Evolutionary conservation across 2,329 filamentous ascomycete species (phyloP), one percentile per base, ranked within the genome.

Genomic region (Nectriaceae sp.): DNA sequence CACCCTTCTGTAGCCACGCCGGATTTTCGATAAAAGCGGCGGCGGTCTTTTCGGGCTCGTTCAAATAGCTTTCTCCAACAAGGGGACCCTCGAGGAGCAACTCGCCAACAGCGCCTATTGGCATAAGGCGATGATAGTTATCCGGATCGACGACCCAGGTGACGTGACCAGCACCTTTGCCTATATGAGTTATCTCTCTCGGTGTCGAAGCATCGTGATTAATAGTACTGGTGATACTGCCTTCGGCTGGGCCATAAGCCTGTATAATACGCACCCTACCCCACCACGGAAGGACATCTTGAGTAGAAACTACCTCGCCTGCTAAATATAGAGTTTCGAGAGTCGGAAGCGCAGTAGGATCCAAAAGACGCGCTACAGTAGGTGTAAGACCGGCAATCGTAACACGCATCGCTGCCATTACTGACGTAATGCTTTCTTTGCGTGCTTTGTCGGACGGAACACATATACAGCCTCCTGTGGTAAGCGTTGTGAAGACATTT

Each of bases 21-120:
- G 71, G 67, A 21, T 66, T 59, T 16, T 78, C 67, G 43, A 82
- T 48, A 19, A 62, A 82, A 0, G 68, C 65, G 18, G 69, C 70
- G 2, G 63, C 59, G 0, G 78, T 82, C 52, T 76, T 75, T n/a
- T 63, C 61, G 0, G 65, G 57, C 16, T 78, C 71, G 36, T 76
- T 71, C 13, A 79, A 63, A 48, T 83, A 82, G 10, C 75, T 76
- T 19, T 70, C 62, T 11, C 72, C 76, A 13, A 83, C 63, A 4
- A 71, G 67, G 3, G 75, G 73, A 0, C 74, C 74, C 41, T 70
- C 70, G 21, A 76, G 52, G 2, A 70, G 38, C 4, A 74, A 47
- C 47, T 74, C 71, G 4, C 71, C 71, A 5, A 63, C 53, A 3
- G 54, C 56, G 1, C 67, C 70, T 3, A 68, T 50, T 2, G 65